phyloP scores from a whole-genome alignment of 192 early-diverging fungal species.

The Kappamyces sp. region DNA sequence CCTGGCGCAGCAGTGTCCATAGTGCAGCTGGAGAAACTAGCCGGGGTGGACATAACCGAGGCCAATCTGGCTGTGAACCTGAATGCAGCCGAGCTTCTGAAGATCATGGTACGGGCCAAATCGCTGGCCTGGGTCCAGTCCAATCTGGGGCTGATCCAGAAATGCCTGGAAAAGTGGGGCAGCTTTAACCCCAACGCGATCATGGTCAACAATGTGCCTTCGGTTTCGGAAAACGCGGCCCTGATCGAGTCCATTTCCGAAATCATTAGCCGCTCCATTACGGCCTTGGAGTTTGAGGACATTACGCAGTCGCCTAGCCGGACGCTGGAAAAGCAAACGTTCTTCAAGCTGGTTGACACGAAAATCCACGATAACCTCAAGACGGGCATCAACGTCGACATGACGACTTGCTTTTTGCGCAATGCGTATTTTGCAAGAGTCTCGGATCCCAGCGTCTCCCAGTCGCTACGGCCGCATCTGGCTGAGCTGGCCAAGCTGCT shows the following conservation, averaged over 20 bases:
- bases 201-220: too few relatives aligned
- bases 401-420: conserved; percentile 19
- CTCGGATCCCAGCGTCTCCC: conserved; percentile 2
- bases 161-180: conserved; percentile 64
- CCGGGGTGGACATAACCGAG: conserved; percentile 54
- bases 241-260: conserved; percentile 67
- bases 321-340: conserved; percentile 20
- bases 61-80: conserved; percentile 36
- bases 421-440: conserved; percentile 20
- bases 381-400: conserved; percentile 18
- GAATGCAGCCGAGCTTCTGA: conserved; percentile 66
- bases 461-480: conserved; percentile 35
- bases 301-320: conserved; percentile 1
- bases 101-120: conserved; percentile 56
- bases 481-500: conserved; percentile 76
- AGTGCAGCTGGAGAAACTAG: conserved; percentile 58
- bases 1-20: conserved; percentile 64
- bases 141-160: conserved; percentile 58
- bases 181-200: conserved; percentile 5
- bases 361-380: conserved; percentile 26
- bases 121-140: conserved; percentile 56
- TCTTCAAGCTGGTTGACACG: conserved; percentile 32
- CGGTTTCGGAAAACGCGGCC: conserved; percentile 58
- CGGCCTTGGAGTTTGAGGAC: conserved; percentile 23
- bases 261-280: conserved; percentile 69